phyloP scores from a whole-genome alignment of 768 basidiomycete species.

The Suillus weaverae region DNA sequence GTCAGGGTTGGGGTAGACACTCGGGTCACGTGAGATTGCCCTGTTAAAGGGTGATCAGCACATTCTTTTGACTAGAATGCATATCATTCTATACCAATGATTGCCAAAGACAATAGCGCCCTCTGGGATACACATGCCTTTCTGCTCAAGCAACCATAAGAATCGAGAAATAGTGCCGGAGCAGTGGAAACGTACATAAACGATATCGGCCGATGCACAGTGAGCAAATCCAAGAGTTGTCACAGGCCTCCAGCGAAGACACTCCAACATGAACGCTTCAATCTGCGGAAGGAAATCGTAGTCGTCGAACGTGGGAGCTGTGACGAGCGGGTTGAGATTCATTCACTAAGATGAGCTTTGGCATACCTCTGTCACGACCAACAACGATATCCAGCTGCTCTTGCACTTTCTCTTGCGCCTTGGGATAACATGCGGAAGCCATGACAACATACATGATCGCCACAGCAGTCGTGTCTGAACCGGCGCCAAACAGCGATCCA shows the following conservation, averaged over 20 bases:
- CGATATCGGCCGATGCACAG: slow-evolving; percentile 60
- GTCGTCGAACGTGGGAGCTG: slow-evolving; percentile 44
- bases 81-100: slow-evolving; percentile 27
- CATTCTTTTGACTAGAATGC: no score
- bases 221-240: slow-evolving; percentile 56
- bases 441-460: slow-evolving; percentile 55
- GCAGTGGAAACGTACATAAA: slow-evolving; percentile 45
- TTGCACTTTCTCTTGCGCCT: slow-evolving; percentile 51
- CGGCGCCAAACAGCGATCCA: slow-evolving; percentile 66
- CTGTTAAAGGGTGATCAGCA: slow-evolving; percentile 21
- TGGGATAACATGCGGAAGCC: slow-evolving; percentile 56
- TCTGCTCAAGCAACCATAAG: slow-evolving; percentile 22
- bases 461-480: slow-evolving; percentile 63
- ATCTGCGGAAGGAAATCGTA: slow-evolving; percentile 37
- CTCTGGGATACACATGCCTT: slow-evolving; percentile 36
- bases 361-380: slow-evolving; percentile 42
- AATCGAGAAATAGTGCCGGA: neutral
- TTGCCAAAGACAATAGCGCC: slow-evolving; percentile 36
- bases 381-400: slow-evolving; percentile 54
- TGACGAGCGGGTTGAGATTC: slow-evolving; percentile 1
- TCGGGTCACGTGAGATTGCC: slow-evolving; percentile 56
- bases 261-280: slow-evolving; percentile 41
- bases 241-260: slow-evolving; percentile 43
- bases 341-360: neutral
- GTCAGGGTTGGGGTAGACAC: slow-evolving; percentile 57